phyloP scores from a whole-genome alignment of 2,329 filamentous ascomycete species.

The Epichloe coenophiala region DNA sequence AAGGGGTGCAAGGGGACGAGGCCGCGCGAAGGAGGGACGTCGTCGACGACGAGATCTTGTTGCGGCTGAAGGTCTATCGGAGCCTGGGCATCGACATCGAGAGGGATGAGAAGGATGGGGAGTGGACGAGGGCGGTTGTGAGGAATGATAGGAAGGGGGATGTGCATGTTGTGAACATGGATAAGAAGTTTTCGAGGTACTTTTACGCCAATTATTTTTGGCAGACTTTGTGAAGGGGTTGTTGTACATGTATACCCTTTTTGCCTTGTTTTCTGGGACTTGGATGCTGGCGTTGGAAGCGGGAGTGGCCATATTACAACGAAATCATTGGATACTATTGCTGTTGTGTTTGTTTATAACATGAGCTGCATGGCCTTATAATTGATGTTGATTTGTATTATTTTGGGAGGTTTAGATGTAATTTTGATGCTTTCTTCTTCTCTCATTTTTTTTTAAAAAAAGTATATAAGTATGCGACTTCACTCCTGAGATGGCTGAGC shows the following conservation, averaged over 20 bases:
- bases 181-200: conserved; percentile 78
- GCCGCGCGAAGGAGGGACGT: conserved; percentile 21
- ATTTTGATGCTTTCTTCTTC: no score
- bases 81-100: conserved; percentile 85
- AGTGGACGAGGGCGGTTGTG: conserved; percentile 76
- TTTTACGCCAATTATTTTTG: conserved; percentile 97
- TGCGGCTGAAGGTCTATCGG: conserved; percentile 83
- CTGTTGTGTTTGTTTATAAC: no score
- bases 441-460: no score
- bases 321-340: no score
- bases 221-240: conserved; percentile 54
- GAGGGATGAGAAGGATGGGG: conserved; percentile 56
- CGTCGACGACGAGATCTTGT: conserved; percentile 49
- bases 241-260: background rate
- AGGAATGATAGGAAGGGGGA: conserved; percentile 73
- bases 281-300: no score
- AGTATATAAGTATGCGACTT: rapidly evolving
- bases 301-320: no score
- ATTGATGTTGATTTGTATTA: no score
- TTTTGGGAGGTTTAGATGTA: no score
- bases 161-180: conserved; percentile 88
- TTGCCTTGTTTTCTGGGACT: background rate
- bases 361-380: no score
- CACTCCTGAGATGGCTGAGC: background rate
- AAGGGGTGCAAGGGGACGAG: conserved; percentile 63